phyloP scores from a whole-genome alignment of 1,284 basidiomycete genomes.

The Papiliotrema terrestris region DNA sequence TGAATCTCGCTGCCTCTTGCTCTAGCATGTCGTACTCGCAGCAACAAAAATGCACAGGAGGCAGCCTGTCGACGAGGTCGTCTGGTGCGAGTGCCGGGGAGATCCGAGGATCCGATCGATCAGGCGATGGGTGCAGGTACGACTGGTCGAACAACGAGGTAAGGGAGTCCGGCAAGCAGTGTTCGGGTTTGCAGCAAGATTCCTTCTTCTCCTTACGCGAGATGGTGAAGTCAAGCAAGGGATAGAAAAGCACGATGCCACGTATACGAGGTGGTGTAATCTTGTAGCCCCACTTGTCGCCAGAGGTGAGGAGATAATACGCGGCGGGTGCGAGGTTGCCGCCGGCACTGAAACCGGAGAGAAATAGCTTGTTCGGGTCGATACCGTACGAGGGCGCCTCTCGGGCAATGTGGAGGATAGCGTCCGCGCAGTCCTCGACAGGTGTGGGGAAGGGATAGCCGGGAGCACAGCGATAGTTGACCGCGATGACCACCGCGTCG shows the following conservation, averaged over 20 bases:
- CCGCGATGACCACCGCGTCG: slow-evolving; percentile 35
- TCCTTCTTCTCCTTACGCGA: slow-evolving; percentile 18
- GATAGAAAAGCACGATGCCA: slow-evolving; percentile 28
- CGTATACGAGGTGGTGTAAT: slow-evolving; percentile 9
- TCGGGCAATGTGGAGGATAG: slow-evolving; percentile 22
- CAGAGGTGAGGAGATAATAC: slow-evolving; percentile 6
- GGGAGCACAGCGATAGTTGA: slow-evolving; percentile 49
- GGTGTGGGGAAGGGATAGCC: slow-evolving; percentile 50
- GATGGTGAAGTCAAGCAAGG: slow-evolving; percentile 24
- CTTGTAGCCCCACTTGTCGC: slow-evolving; percentile 6
- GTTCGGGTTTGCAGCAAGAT: slow-evolving; percentile 9
- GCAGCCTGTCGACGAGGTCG: slow-evolving; percentile 16
- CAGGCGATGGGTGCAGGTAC: slow-evolving; percentile 21
- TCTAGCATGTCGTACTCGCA: slow-evolving; percentile 31
- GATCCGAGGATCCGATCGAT: slow-evolving; percentile 18
- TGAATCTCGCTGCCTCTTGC: slow-evolving; percentile 19
- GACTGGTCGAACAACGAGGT: slow-evolving; percentile 29
- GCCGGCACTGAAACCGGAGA: slow-evolving; percentile 29
- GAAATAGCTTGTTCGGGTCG: slow-evolving; percentile 16
- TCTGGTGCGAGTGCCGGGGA: slow-evolving; percentile 21
- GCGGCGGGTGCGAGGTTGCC: slow-evolving; percentile 27
- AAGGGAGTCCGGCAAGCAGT: slow-evolving; percentile 18
- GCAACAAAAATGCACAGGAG: slow-evolving; percentile 18
- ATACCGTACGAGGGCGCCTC: slow-evolving; percentile 17
- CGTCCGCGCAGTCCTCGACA: slow-evolving; percentile 47